Evolutionary conservation across 2,329 filamentous ascomycete genomes (phyloP).

Genomic region (Aspergillus sp.): DNA sequence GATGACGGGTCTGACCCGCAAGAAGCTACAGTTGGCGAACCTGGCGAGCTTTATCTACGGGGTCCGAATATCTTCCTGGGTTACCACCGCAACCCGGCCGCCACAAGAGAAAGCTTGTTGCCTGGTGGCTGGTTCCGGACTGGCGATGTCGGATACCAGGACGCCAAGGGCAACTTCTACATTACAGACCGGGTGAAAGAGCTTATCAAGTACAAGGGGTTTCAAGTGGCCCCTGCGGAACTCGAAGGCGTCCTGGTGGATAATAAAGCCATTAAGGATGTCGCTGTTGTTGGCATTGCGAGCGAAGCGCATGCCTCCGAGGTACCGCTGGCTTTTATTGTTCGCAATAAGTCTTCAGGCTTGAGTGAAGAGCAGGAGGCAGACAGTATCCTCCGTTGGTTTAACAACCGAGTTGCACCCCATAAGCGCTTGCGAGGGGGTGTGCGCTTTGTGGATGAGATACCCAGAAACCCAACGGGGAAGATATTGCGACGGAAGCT

Average conservation of each 20-base stretch:
- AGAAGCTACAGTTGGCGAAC: slow-evolving; percentile 63
- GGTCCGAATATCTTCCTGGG: slow-evolving; percentile 65
- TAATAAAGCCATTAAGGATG: slow-evolving; percentile 56
- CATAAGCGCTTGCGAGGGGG: slow-evolving; percentile 49
- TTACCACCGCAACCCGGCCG: slow-evolving; percentile 60
- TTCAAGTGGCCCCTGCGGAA: slow-evolving; percentile 69
- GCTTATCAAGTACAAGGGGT: slow-evolving; percentile 66
- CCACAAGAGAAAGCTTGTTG: slow-evolving; percentile 57
- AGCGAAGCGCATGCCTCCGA: slow-evolving; percentile 64
- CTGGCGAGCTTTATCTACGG: slow-evolving; percentile 68
- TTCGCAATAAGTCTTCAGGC: slow-evolving; percentile 25
- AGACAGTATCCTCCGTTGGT: slow-evolving; percentile 43
- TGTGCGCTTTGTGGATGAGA: slow-evolving; percentile 45
- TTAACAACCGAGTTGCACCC: slow-evolving; percentile 43
- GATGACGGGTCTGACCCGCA: slow-evolving; percentile 46
- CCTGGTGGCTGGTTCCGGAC: slow-evolving; percentile 84
- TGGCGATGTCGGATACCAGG: slow-evolving; percentile 79
- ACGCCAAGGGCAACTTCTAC: slow-evolving; percentile 77
- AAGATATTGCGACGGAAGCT: slow-evolving; percentile 49
- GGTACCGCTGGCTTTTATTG: slow-evolving; percentile 67
- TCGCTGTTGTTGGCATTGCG: slow-evolving; percentile 63
- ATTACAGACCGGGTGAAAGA: slow-evolving; percentile 83
- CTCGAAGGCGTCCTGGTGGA: slow-evolving; percentile 58
- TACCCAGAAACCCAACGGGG: slow-evolving; percentile 50
- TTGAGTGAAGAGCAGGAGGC: slow-evolving; percentile 32